Evolutionary conservation across 2,329 filamentous ascomycete species (phyloP).

Genomic region (Microcyclosporella mali): DNA sequence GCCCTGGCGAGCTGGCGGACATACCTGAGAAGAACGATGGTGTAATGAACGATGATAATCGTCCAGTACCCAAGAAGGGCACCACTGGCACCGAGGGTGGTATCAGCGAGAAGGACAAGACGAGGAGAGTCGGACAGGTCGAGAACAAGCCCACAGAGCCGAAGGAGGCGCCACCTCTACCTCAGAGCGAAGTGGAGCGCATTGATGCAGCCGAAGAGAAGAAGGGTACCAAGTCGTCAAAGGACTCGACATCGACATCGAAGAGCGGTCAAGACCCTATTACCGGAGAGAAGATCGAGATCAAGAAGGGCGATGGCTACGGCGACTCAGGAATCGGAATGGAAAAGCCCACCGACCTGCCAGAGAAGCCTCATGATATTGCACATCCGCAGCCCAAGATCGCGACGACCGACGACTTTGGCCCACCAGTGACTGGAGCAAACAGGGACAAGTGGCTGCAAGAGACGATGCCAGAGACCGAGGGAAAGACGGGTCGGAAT

Average conservation of each 20-base stretch:
- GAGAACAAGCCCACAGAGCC: slow-evolving; percentile 76
- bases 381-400: slow-evolving; percentile 58
- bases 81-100: slow-evolving; percentile 85
- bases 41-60: slow-evolving; percentile 85
- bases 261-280: slow-evolving; percentile 32
- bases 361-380: slow-evolving; percentile 68
- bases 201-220: slow-evolving; percentile 34
- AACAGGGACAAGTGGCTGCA: slow-evolving; percentile 27
- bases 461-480: slow-evolving; percentile 35
- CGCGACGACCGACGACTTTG: slow-evolving; percentile 23
- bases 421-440: slow-evolving; percentile 19
- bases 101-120: slow-evolving; percentile 80
- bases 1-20: slow-evolving; percentile 34
- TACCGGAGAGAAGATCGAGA: slow-evolving; percentile 14
- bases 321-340: slow-evolving; percentile 30
- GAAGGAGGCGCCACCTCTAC: slow-evolving; percentile 76
- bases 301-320: slow-evolving; percentile 25
- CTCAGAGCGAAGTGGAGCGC: slow-evolving; percentile 73
- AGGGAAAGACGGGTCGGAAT: slow-evolving; percentile 29
- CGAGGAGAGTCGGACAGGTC: slow-evolving; percentile 56
- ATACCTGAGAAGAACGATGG: slow-evolving; percentile 60
- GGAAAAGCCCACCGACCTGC: slow-evolving; percentile 55
- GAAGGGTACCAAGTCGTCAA: slow-evolving; percentile 28
- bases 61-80: slow-evolving; percentile 70
- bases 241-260: slow-evolving; percentile 28